Evolutionary conservation across 306 rosid species (phyloP).

Genomic region (Corylus heterophylla): DNA sequence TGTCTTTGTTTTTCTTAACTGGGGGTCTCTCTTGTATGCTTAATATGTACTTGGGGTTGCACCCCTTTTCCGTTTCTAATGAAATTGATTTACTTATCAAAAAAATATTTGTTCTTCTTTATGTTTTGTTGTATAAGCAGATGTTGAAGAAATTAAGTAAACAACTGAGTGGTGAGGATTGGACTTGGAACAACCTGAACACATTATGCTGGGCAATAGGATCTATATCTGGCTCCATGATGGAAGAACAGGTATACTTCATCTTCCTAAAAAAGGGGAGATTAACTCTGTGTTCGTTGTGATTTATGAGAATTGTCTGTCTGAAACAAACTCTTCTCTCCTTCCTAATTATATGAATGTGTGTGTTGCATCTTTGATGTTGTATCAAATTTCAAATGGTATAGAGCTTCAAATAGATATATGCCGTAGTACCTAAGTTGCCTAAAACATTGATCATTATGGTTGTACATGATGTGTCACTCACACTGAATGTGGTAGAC

Average conservation of each 20-base stretch:
- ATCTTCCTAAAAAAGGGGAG: slow-evolving; percentile 1
- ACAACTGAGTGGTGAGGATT: slow-evolving; percentile 95
- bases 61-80: not conserved
- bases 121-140: slow-evolving; percentile 40
- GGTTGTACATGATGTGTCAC: not conserved
- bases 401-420: not conserved
- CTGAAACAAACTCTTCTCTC: not conserved
- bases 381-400: not conserved
- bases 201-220: slow-evolving; percentile 99
- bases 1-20: no score
- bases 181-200: slow-evolving; percentile 98
- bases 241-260: slow-evolving; percentile 85
- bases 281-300: not conserved
- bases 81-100: no score
- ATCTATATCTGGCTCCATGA: slow-evolving; percentile 98
- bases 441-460: not conserved
- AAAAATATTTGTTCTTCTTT: not conserved
- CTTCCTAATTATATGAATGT: not conserved
- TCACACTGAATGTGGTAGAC: not conserved
- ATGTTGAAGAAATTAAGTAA: slow-evolving; percentile 93
- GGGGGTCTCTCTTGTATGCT: no score
- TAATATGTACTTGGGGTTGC: no score
- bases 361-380: not conserved
- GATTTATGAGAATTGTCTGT: not conserved
- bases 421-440: not conserved